Evolutionary conservation across 2,329 filamentous ascomycete species (phyloP).

Genomic region (Fusarium xyrophilum): DNA sequence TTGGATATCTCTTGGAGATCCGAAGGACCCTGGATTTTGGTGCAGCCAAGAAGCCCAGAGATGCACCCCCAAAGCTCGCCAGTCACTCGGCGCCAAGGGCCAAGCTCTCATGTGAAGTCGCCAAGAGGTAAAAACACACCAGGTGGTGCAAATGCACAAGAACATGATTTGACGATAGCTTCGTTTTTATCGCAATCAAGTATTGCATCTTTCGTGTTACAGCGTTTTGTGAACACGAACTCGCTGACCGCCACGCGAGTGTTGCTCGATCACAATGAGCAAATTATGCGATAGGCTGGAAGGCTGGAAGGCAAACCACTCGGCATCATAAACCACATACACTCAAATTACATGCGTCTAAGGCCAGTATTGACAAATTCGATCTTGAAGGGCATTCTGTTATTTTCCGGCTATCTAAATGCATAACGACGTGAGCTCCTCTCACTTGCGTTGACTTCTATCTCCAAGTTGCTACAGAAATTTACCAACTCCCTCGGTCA

Average conservation of each 20-base stretch:
- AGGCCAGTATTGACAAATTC: background rate
- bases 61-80: conserved; percentile 32
- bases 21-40: conserved; percentile 20
- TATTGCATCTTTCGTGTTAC: background rate
- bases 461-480: conserved; percentile 10
- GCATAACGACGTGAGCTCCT: background rate
- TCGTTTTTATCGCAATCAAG: background rate
- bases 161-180: conserved; percentile 16
- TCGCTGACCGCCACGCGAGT: background rate
- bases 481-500: conserved; percentile 1
- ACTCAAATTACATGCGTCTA: background rate
- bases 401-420: background rate
- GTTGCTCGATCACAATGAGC: background rate
- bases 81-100: conserved; percentile 36
- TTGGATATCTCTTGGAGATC: conserved; percentile 42
- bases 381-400: background rate
- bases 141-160: conserved; percentile 34
- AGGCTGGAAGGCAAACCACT: background rate
- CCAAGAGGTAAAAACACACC: conserved; percentile 39
- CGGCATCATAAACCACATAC: background rate
- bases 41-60: conserved; percentile 39
- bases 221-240: background rate
- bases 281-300: background rate
- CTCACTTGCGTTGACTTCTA: conserved; percentile 15
- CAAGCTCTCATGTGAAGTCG: conserved; percentile 29